phyloP scores from a whole-genome alignment of 73 alveolate genomes.

The Paramecium biaurelia region DNA sequence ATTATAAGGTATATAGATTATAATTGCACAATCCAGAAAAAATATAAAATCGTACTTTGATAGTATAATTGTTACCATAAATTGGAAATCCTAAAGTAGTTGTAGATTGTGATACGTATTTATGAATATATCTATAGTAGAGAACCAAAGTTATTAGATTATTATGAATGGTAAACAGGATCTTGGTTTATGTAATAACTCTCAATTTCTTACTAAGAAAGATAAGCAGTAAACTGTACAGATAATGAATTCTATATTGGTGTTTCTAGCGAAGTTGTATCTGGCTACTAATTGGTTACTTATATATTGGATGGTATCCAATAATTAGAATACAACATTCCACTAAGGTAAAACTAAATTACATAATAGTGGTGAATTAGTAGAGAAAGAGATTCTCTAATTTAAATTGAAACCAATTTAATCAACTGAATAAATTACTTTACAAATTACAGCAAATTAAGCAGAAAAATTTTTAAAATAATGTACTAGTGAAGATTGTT shows the following conservation, averaged over 20 bases:
- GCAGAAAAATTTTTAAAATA: neutral
- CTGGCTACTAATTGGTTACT: neutral
- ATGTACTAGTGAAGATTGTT: neutral
- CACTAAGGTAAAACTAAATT: neutral
- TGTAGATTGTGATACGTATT: conserved; percentile 23
- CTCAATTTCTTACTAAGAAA: neutral
- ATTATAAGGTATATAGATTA: conserved; percentile 26
- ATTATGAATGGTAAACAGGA: conserved; percentile 23
- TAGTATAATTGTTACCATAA: neutral
- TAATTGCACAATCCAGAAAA: neutral
- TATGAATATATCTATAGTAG: neutral
- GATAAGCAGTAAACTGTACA: neutral
- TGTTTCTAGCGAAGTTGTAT: neutral
- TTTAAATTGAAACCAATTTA: neutral
- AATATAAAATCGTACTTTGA: neutral
- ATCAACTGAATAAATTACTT: neutral
- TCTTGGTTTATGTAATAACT: neutral
- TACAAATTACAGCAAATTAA: neutral
- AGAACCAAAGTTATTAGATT: conserved; percentile 9
- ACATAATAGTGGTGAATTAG: neutral
- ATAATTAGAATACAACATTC: neutral
- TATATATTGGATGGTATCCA: neutral
- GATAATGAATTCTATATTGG: conserved; percentile 12
- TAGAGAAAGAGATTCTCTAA: neutral
- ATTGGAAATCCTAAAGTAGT: conserved; percentile 29